Evolutionary conservation across 331 rosid species (phyloP), one percentile per base, ranked within the genome.

Genomic region (Acacia concinna): DNA sequence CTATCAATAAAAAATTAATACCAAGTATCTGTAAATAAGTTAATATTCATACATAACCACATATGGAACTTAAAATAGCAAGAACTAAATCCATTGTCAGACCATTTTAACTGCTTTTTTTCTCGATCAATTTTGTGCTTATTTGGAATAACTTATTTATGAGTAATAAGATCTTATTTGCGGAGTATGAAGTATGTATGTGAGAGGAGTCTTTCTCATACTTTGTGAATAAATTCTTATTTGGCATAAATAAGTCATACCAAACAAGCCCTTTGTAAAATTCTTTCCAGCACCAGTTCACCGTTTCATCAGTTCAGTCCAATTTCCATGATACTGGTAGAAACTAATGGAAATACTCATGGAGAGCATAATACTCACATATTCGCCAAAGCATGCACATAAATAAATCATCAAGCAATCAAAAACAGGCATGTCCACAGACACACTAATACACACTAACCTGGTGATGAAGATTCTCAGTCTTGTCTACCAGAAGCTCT

Each of bases 401-500:
- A 71, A 31, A 25, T 40, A 43, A 41, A 40, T 23, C 38, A 13
- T 15, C 21, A 40, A 68, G 73, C 32, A 68, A 34, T 67, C n/a
- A 43, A 4, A 5, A 59, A 66, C 49, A 70, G 31, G 35, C 60
- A 76, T 25, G 68, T 49, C 57, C 52, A 59, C 51, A 60, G 5
- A 60, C 62, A 23, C 13, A 73, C 17, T 11, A 54, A 12, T 49
- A 25, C 47, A 77, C 47, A 83, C 88, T 60, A 60, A 95, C 99
- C 99, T 95, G 97, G 73, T 87, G 78, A 78, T 91, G 99, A 84
- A 95, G 97, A 84, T 90, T 95, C 85, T 95, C 99, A 17, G 97
- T 95, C 89, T 95, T 95, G 62, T 95, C 99, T 74, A 95, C 99
- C 68, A 95, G 83, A 87, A 95, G 97, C 89, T 95, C 99, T 76